These are phyloP conservation scores for Conringia planisiliqua DNA, from an alignment of 345 rosid genomes.

Conservation along the genomic window DNA sequence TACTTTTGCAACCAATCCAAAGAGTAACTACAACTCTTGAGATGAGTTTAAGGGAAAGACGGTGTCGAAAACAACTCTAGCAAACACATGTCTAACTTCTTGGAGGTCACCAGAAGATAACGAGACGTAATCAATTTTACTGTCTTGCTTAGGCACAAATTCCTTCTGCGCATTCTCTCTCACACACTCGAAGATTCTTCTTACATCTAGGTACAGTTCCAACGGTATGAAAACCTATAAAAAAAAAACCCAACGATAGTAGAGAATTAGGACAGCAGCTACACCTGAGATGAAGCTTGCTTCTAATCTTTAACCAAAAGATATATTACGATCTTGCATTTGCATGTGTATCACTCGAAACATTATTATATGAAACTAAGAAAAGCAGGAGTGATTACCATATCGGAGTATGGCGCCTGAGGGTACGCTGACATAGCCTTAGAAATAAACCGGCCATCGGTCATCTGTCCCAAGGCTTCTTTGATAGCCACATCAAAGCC, in stretches of 20 bases:
- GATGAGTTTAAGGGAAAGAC: constrained; percentile 51
- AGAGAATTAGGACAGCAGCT: not conserved
- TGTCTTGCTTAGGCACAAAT: constrained; percentile 45
- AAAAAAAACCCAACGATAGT: not conserved
- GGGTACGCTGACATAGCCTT: constrained; percentile 51
- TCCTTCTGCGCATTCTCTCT: constrained; percentile 35
- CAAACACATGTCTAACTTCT: constrained; percentile 61
- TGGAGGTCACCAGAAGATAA: constrained; percentile 47
- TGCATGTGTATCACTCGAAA: too few species aligned
- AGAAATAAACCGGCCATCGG: constrained; percentile 53
- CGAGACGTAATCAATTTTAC: constrained; percentile 46
- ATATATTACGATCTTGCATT: too few species aligned
- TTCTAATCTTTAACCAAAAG: not conserved
- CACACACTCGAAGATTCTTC: constrained; percentile 55
- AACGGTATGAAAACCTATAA: constrained; percentile 67
- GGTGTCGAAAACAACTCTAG: constrained; percentile 78
- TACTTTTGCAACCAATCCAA: not conserved
- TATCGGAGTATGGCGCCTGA: constrained; percentile 65
- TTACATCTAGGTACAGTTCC: constrained; percentile 38
- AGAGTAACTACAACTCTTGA: not conserved
- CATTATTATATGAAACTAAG: not conserved
- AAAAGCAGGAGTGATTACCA: constrained; percentile 35
- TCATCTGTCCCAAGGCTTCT: constrained; percentile 45
- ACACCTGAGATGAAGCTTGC: not conserved
- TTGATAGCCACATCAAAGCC: constrained; percentile 54